phyloP scores from a whole-genome alignment of 2,329 filamentous ascomycete genomes.

The Tolypocladium sp. region DNA sequence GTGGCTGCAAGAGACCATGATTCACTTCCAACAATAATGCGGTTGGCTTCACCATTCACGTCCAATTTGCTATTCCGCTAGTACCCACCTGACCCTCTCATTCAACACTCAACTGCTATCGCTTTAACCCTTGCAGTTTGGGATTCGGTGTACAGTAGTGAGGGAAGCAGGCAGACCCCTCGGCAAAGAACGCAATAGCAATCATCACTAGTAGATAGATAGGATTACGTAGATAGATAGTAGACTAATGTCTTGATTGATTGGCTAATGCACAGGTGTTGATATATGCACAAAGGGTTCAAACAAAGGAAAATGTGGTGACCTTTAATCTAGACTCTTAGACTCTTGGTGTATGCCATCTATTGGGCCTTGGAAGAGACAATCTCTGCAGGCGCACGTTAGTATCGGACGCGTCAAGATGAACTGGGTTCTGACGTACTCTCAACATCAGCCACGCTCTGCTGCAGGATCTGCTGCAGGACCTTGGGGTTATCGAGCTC shows the following conservation, averaged over 20 bases:
- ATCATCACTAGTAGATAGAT: neutral
- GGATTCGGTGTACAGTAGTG: no score
- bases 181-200: neutral
- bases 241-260: conserved; percentile 25
- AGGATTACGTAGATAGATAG: neutral
- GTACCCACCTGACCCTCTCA: neutral
- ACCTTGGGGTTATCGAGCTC: conserved; percentile 97
- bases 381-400: conserved; percentile 40
- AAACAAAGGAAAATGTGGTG: conserved; percentile 41
- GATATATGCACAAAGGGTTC: conserved; percentile 42
- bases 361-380: conserved; percentile 56
- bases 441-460: conserved; percentile 94
- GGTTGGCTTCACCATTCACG: neutral
- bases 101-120: neutral
- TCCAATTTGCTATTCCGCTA: no score
- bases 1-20: no score
- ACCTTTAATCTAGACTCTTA: conserved; percentile 27
- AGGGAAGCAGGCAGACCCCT: neutral
- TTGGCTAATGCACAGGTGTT: conserved; percentile 55
- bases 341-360: conserved; percentile 27
- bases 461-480: conserved; percentile 94
- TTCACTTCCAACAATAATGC: no score
- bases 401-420: conserved; percentile 14
- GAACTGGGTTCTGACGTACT: conserved; percentile 43
- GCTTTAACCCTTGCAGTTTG: neutral